Evolutionary conservation across 345 rosid species (phyloP), one percentile per base, ranked within the genome.

Genomic region (Lepidium africanum): DNA sequence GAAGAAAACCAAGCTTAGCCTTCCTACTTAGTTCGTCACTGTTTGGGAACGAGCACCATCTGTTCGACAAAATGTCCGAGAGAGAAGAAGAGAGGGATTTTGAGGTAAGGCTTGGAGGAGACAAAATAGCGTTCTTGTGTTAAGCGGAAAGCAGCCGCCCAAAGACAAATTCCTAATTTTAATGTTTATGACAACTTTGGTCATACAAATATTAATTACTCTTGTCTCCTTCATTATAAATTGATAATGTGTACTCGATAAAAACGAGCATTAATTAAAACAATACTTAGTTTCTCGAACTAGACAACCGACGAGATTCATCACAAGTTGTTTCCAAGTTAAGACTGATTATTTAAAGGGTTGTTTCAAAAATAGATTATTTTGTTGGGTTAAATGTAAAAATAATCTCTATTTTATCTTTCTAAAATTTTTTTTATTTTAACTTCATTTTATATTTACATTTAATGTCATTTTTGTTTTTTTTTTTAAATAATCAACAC

Each of bases 41-140:
- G 67, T 59, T 55, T 32, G 7, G 30, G 55, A 66, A 36, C n/a
- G 70, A 69, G 54, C 76, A 73, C 73, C 60, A 68, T 60, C 49
- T 60, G 83, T 72, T 71, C 15, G 82, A 69, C 23, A 7, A 74
- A 72, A 78, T 57, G 71, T 62, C 81, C 67, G 13, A 33, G 15
- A 70, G 46, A 65, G 50, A 42, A 13, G 11, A 39, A 65, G 37
- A 11, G 33, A 37, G 1, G 33, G 32, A 27, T 2, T 42, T 55
- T 9, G 49, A 75, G 70, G 70, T 54, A 41, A 63, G 62, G 58
- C 51, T 62, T n/a, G 27, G 33, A 63, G 73, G 65, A 45, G 84
- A 81, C 85, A 75, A 75, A 76, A 19, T 69, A 70, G 70, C 35
- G 19, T 66, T 60, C 69, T 66, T 61, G 75, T 40, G 56, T 59